Evolutionary conservation across 2,329 filamentous ascomycete species (phyloP).

Genomic region (Coleophoma crateriformis): DNA sequence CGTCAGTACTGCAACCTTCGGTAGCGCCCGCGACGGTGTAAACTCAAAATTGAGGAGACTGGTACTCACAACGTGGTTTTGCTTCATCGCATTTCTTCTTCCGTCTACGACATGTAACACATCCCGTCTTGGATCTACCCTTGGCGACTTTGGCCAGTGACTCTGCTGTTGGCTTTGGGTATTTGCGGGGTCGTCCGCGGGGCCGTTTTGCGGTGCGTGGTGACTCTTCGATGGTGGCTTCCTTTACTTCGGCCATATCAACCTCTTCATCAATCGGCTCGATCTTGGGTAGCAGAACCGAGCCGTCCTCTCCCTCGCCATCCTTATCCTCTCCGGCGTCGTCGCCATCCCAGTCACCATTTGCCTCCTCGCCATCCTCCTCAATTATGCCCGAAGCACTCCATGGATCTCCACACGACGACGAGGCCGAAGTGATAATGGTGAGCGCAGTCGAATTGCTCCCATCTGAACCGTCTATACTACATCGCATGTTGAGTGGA

Average conservation of each 20-base stretch:
- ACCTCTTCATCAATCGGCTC: constrained; percentile 52
- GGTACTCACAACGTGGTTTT: constrained; percentile 56
- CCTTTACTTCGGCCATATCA: constrained; percentile 44
- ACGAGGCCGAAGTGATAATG: constrained; percentile 20
- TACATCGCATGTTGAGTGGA: constrained; percentile 8
- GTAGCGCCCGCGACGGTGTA: neutral
- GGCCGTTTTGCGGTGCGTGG: constrained; percentile 47
- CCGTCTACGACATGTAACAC: constrained; percentile 60
- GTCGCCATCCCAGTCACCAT: constrained; percentile 39
- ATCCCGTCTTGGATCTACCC: constrained; percentile 66
- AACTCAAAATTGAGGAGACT: constrained; percentile 15
- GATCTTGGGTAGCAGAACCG: constrained; percentile 45
- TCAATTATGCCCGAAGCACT: constrained; percentile 20
- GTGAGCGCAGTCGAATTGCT: constrained; percentile 20
- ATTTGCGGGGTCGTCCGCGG: constrained; percentile 77
- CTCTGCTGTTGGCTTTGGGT: constrained; percentile 50
- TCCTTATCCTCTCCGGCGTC: constrained; percentile 31
- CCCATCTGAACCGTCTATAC: constrained; percentile 21
- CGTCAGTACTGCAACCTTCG: constrained; percentile 12
- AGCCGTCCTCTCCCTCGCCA: constrained; percentile 32
- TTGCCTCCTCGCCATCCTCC: constrained; percentile 30
- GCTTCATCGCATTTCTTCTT: constrained; percentile 72
- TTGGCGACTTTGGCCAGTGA: constrained; percentile 68
- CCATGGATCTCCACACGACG: constrained; percentile 21
- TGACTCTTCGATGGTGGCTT: constrained; percentile 9